A percentile compares a stretch with the other conserved stretches of the same genome.
Conservation (phyloP, 768 basidiomycete genomes). For the Russula sp. region DNA sequence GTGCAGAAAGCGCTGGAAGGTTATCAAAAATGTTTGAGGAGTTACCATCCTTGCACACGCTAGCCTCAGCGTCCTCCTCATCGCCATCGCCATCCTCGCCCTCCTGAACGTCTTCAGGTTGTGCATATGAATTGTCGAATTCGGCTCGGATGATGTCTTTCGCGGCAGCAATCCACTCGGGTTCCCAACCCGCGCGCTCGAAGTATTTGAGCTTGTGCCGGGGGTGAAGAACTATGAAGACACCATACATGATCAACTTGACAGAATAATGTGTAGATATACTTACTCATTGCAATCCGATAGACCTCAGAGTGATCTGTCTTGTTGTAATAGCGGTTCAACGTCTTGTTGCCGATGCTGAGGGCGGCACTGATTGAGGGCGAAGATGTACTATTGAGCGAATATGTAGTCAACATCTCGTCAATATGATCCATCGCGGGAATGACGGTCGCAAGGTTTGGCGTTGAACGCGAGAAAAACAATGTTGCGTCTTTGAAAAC, state of each 20-base stretch:
- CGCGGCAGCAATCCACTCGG: background rate
- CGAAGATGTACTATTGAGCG: no score
- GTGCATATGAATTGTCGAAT: background rate
- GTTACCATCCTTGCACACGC: no score
- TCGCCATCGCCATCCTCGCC: no score
- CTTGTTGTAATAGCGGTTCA: background rate
- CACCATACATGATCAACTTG: no score
- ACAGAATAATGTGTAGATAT: no score
- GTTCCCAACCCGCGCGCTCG: background rate
- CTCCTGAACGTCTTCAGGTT: no score
- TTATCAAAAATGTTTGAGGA: slow-evolving; percentile 5
- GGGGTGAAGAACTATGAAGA: background rate
- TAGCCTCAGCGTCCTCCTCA: no score
- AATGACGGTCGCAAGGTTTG: background rate
- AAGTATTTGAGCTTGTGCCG: slow-evolving; percentile 1
- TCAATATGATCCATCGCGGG: background rate
- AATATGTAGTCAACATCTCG: background rate
- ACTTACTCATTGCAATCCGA: background rate
- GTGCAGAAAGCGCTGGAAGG: background rate
- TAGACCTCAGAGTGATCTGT: background rate
- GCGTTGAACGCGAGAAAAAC: background rate
- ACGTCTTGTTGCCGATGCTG: background rate
- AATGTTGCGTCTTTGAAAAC: background rate
- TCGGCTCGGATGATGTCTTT: background rate
- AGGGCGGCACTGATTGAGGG: background rate